Percentiles rank a stretch among this genome's conserved stretches.
These are phyloP conservation scores for Hymenoscyphus fructigenus DNA, from an alignment of 2,329 filamentous ascomycete genomes.

Conservation along the genomic window DNA sequence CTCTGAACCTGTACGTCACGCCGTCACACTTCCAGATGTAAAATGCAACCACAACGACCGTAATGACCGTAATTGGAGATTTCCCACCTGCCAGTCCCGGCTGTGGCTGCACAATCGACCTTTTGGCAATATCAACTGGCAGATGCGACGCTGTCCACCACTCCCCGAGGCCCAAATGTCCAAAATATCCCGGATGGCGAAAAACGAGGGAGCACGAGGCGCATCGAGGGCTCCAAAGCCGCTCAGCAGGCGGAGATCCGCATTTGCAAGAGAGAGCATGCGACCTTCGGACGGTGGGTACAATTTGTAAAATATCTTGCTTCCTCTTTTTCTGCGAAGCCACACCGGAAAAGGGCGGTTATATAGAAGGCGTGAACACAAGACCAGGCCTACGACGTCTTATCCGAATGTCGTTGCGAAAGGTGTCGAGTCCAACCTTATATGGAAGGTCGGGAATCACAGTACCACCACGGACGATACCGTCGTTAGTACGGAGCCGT, in stretches of 20 bases:
- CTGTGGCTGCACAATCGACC: conserved; percentile 3
- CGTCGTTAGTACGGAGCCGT: not conserved
- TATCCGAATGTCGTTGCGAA: not conserved
- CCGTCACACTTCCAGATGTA: not conserved
- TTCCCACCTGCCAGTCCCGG: not conserved
- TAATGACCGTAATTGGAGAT: not conserved
- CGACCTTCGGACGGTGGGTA: not conserved
- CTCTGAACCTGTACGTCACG: not conserved
- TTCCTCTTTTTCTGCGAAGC: not conserved
- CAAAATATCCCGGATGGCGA: conserved; percentile 1
- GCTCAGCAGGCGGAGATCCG: not conserved
- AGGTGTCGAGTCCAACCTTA: not conserved
- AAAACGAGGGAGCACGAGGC: not conserved
- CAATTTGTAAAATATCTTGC: not conserved
- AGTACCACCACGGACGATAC: not conserved
- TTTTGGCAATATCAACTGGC: not conserved
- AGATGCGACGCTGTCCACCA: not conserved
- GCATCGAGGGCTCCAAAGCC: not conserved
- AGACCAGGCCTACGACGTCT: not conserved
- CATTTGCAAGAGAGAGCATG: not conserved
- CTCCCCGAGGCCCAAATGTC: not conserved
- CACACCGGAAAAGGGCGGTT: not conserved
- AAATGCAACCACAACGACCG: not conserved
- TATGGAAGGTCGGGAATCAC: conserved; percentile 5
- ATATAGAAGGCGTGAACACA: not conserved